Base-by-base conservation (phyloP, 495 filamentous ascomycete genomes). In the Entonaema liquescens region DNA sequence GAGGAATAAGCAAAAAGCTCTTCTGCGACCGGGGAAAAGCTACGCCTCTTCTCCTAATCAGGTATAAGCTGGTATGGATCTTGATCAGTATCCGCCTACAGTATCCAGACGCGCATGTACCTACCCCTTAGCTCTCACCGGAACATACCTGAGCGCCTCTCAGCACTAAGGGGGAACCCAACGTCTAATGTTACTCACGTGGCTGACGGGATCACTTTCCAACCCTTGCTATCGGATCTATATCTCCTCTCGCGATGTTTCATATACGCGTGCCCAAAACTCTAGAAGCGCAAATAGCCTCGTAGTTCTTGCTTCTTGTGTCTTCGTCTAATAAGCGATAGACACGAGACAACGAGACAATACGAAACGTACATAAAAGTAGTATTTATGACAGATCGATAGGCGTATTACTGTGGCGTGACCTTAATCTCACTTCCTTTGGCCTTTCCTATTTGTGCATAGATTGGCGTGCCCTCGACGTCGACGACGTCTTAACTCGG, bases 171-270 rank as follows among this genome's bases (percentile, higher is more conserved):
- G 29, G 17, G 17, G 23, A 65, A 33, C 50, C 69, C 69, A 65
- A 61, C 70, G 61, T 69, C 61, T 50, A 69, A 62, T 68, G 61
- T 62, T 62, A 62, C 42, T 68, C 70, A 69, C 70, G 70, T 73
- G 70, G 70, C 70, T 73, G 70, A 54, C 70, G 35, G 61, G 61
- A 68, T 65, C 56, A 60, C 9, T 35, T 31, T 62, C 23, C 26
- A 55, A 26, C 49, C 36, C 29, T 17, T 44, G 60, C 65, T 55
- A 49, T 73, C 65, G 70, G 70, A 65, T 73, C 60, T 56, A 65
- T 50, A 60, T 57, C 28, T 62, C 40, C 40, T 42, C 53, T 61
- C 58, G 31, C 33, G 29, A 65, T n/a, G 13, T 59, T 56, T 69
- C 50, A 58, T n/a, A 56, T 53, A 58, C 42, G 57, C 57, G 62